Evolutionary conservation across 2,329 filamentous ascomycete genomes (phyloP).

Genomic region (Pseudocercospora pini-densiflorae): DNA sequence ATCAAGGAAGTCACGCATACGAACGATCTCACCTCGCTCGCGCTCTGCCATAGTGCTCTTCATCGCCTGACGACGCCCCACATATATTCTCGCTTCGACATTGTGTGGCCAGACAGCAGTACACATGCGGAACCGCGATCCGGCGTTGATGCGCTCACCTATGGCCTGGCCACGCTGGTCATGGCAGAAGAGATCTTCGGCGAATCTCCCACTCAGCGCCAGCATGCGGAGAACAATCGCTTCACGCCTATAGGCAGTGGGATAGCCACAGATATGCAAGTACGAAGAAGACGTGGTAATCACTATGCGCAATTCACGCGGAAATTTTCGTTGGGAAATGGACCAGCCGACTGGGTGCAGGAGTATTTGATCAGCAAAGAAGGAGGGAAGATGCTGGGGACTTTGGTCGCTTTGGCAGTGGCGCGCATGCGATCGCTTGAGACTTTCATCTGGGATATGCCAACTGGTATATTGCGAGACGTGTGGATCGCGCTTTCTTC

Average conservation of each 20-base stretch:
- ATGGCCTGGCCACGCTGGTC: conserved; percentile 78
- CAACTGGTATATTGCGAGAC: conserved; percentile 78
- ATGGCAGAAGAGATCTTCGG: conserved; percentile 70
- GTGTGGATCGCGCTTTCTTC: conserved; percentile 80
- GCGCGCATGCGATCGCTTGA: conserved; percentile 81
- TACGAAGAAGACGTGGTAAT: conserved; percentile 63
- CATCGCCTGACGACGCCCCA: conserved; percentile 75
- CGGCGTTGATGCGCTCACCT: conserved; percentile 81
- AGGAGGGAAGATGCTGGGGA: conserved; percentile 86
- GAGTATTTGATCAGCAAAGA: conserved; percentile 84
- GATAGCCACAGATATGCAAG: conserved; percentile 34
- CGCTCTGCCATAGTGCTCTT: conserved; percentile 76
- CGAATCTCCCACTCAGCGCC: conserved; percentile 50
- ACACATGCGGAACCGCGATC: conserved; percentile 67
- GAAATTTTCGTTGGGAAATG: conserved; percentile 85
- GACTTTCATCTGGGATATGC: conserved; percentile 88
- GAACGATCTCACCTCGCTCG: conserved; percentile 79
- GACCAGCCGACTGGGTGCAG: conserved; percentile 75
- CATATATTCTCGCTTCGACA: conserved; percentile 85
- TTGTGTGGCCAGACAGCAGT: conserved; percentile 80
- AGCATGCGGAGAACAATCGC: conserved; percentile 35
- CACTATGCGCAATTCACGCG: conserved; percentile 78
- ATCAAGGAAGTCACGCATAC: conserved; percentile 81
- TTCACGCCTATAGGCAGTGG: conserved; percentile 30
- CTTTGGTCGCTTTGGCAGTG: conserved; percentile 77